phyloP scores from a whole-genome alignment of 306 rosid species.

The Medicago lupulina region DNA sequence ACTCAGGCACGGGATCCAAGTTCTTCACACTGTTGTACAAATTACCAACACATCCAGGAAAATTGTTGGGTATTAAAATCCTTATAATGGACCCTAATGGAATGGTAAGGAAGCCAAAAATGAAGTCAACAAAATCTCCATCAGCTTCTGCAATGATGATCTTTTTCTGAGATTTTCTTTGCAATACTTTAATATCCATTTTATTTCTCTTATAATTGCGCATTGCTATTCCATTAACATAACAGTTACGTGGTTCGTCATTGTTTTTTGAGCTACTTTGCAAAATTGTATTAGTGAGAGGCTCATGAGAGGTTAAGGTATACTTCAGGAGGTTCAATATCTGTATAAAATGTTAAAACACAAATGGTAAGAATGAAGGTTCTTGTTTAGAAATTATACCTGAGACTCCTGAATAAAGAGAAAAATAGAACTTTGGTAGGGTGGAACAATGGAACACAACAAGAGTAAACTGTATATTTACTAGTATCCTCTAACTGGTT shows the following conservation, averaged over 20 bases:
- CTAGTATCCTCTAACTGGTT: no score
- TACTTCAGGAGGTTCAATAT: background rate
- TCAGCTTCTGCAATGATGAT: background rate
- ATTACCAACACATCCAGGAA: background rate
- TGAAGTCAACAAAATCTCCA: background rate
- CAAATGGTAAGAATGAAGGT: background rate
- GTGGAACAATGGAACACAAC: no score
- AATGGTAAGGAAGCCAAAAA: background rate
- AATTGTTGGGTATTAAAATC: background rate
- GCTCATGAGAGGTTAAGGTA: background rate
- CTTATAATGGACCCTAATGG: background rate
- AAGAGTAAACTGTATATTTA: no score
- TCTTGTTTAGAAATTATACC: no score
- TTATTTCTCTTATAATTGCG: background rate
- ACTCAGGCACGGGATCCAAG: background rate
- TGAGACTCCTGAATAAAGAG: no score
- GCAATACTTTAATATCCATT: conserved; percentile 33
- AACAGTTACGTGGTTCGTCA: background rate
- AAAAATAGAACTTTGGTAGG: no score
- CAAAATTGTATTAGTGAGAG: background rate
- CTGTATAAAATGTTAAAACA: background rate
- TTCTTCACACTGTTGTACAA: background rate
- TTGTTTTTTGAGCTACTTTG: background rate
- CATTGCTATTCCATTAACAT: background rate
- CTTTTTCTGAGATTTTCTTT: background rate